phyloP scores from a whole-genome alignment of 164 flowering plant species.

The Chloranthus sessilifolius region DNA sequence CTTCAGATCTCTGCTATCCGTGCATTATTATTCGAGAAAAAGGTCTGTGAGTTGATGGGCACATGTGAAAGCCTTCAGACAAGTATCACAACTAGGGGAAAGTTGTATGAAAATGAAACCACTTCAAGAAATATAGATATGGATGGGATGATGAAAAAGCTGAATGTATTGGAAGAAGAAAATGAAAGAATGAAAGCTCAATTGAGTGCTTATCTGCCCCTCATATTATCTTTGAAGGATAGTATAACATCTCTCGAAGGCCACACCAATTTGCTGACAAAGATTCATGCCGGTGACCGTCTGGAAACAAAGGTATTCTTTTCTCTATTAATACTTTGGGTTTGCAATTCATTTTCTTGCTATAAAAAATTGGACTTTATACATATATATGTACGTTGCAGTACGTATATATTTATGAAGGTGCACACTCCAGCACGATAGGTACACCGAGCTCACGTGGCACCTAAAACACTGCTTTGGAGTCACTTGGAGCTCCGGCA shows the following conservation, averaged over 20 bases:
- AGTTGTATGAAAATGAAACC: conserved; percentile 15
- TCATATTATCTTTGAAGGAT: conserved; percentile 43
- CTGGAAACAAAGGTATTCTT: conserved; percentile 43
- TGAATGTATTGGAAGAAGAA: conserved; percentile 45
- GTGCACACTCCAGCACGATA: no score
- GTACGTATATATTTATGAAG: no score
- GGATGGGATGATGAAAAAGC: conserved; percentile 41
- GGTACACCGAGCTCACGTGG: no score
- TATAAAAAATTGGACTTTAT: no score
- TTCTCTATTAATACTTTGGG: no score
- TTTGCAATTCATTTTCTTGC: no score
- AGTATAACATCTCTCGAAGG: conserved; percentile 52
- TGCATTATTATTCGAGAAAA: conserved; percentile 42
- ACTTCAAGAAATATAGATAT: conserved; percentile 33
- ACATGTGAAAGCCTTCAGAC: conserved; percentile 44
- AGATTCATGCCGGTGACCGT: no score
- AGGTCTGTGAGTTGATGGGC: conserved; percentile 51
- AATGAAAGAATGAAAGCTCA: conserved; percentile 40
- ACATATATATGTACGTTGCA: no score
- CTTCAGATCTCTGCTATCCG: conserved; percentile 17
- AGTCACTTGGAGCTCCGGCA: no score
- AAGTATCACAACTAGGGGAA: background rate
- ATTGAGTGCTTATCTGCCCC: conserved; percentile 45
- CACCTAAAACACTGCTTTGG: no score
- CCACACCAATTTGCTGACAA: no score